Conservation (phyloP, 768 basidiomycete species). For the Boletus reticulatus region DNA sequence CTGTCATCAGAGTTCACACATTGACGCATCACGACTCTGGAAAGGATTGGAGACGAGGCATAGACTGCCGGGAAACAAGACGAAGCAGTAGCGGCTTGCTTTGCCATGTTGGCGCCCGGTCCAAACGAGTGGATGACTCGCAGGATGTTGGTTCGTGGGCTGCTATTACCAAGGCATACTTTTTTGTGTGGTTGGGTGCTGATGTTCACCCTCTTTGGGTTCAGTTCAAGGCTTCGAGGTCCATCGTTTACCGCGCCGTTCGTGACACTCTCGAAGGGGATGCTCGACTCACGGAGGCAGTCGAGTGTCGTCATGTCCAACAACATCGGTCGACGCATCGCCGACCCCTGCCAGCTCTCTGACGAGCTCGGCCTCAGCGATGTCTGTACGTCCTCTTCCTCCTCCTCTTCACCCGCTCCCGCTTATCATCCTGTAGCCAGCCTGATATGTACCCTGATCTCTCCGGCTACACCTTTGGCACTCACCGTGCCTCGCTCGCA, state of each 20-base stretch:
- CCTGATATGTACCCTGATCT: conserved; percentile 38
- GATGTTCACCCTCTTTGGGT: too few species aligned
- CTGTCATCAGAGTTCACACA: neutral
- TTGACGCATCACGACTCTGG: neutral
- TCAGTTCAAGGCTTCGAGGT: neutral
- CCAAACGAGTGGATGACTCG: neutral
- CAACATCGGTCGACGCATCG: conserved; percentile 26
- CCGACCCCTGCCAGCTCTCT: conserved; percentile 28
- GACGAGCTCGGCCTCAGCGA: conserved; percentile 21
- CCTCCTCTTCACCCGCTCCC: neutral
- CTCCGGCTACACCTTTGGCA: conserved; percentile 43
- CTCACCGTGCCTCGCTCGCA: conserved; percentile 20
- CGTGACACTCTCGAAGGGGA: neutral
- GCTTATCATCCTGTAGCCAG: neutral
- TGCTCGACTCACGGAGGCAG: neutral
- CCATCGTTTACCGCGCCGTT: neutral
- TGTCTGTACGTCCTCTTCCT: neutral
- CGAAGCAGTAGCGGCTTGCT: neutral
- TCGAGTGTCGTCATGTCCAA: conserved; percentile 16
- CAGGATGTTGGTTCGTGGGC: neutral
- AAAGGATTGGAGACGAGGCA: neutral
- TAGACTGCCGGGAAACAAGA: neutral
- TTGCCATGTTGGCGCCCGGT: neutral
- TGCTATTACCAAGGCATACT: neutral
- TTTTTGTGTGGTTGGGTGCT: neutral